Base-by-base conservation (phyloP, 768 basidiomycete genomes). In the Rhizopogon sp. region DNA sequence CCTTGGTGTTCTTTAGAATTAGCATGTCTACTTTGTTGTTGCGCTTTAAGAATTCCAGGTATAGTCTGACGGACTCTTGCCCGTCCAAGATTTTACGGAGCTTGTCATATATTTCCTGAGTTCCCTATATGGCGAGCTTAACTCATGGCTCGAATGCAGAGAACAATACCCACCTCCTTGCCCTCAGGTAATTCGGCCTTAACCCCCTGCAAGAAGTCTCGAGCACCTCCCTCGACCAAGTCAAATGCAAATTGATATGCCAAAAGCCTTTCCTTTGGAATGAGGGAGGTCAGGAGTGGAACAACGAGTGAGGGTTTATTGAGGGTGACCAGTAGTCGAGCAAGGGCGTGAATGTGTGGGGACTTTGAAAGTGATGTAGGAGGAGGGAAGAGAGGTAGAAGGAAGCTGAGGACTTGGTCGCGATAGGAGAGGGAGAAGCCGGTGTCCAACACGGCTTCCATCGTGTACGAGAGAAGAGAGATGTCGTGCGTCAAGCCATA, bases 201-300 rank as follows among this genome's bases (percentile, higher is more conserved):
- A 25, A 97, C 78, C 43, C 77, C 83, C 63, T 93, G 88, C 43
- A 98, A 75, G 72, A 93, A 98, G 63, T 95, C 93, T 68, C 96
- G 93, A 3, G 90, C 83, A 0, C 93, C 96, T 37, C 94, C 92
- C 72, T 98, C 96, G 13, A 88, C 90, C 46, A 98, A 74, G 71
- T 98, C 97, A 66, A 98, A 98, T 0, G 90, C 93, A 66, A 98
- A 84, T 68, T 99, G 97, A 69, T 94, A 96, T 1, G 93, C 94
- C 25, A 96, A 74, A 10, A 93, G 74, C 40, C 81, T 80, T 61
- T 94, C 82, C 57, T 79, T 78, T 5, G 80, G 79, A 13, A 93
- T 79, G 8, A 97, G 78, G 3, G 85, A 85, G 2, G 76, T 79
- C 56, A 97, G 70, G 50, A 95, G 78, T 13, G 85, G 78, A 6